A percentile compares a stretch with the other conserved stretches of the same genome.
These are phyloP conservation scores for Truncatella angustata DNA, from an alignment of 2,329 filamentous ascomycete genomes.

Conservation along the genomic window DNA sequence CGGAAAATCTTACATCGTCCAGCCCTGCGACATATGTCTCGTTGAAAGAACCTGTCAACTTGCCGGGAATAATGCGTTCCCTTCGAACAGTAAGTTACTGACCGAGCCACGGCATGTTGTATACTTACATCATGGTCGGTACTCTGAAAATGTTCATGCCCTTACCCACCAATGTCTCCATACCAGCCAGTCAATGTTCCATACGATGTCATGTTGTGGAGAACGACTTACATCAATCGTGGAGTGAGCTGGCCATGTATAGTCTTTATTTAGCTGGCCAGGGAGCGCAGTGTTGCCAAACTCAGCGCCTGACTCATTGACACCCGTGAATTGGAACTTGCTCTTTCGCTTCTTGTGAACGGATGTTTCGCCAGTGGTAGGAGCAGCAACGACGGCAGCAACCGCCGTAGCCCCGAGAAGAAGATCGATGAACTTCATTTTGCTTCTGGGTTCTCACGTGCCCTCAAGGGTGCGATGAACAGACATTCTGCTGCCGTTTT, in stretches of 20 bases:
- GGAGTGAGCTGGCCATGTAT: neutral
- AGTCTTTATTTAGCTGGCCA: neutral
- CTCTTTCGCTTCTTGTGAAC: conserved; percentile 29
- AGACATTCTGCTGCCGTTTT: too few species aligned
- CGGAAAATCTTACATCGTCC: conserved; percentile 18
- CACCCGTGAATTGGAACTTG: conserved; percentile 2
- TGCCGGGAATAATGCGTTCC: conserved; percentile 20
- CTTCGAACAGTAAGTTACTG: conserved; percentile 5
- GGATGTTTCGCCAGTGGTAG: conserved; percentile 21
- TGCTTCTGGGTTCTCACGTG: neutral
- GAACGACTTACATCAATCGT: conserved; percentile 6
- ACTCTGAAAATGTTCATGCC: conserved; percentile 61
- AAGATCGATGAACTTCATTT: conserved; percentile 32
- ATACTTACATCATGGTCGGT: conserved; percentile 45
- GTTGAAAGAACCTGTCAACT: conserved; percentile 33
- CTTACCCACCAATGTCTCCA: conserved; percentile 44
- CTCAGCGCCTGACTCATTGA: conserved; percentile 8
- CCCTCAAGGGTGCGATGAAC: neutral
- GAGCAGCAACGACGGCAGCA: conserved; percentile 29
- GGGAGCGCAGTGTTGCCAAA: neutral
- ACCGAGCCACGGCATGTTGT: neutral
- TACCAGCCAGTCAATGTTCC: neutral
- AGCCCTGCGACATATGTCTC: conserved; percentile 25
- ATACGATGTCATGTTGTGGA: too few species aligned
- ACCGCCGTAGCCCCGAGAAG: conserved; percentile 28